A percentile compares a stretch with the other conserved stretches of the same genome.
phyloP scores from a whole-genome alignment of 495 filamentous ascomycete genomes.

The Astrothelium macrocarpum region DNA sequence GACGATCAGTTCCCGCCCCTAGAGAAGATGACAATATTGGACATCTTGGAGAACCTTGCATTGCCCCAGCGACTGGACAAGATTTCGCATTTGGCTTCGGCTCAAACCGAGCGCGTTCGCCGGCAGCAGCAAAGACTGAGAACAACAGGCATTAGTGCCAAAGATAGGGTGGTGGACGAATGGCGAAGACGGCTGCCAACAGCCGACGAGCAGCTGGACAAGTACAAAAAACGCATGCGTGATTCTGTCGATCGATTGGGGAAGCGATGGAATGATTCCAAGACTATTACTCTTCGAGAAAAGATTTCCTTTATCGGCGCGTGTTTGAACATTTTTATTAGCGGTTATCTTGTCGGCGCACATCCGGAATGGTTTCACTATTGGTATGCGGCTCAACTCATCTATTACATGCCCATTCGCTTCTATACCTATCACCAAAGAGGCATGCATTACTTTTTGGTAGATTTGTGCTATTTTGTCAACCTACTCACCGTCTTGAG shows the following conservation, averaged over 20 bases:
- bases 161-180: conserved; percentile 75
- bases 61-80: conserved; percentile 81
- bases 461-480: conserved; percentile 96
- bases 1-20: conserved; percentile 72
- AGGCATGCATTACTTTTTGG: conserved; percentile 95
- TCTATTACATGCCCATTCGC: conserved; percentile 94
- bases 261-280: conserved; percentile 77
- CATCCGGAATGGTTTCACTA: conserved; percentile 77
- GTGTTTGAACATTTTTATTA: conserved; percentile 93
- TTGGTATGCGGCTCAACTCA: conserved; percentile 64
- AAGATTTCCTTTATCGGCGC: conserved; percentile 94
- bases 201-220: conserved; percentile 84
- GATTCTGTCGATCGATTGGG: conserved; percentile 77
- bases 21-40: conserved; percentile 86
- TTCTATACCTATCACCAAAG: conserved; percentile 80
- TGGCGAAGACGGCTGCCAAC: conserved; percentile 69
- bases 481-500: conserved; percentile 75
- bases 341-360: conserved; percentile 84
- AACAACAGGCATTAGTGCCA: conserved; percentile 44
- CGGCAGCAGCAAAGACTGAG: conserved; percentile 70
- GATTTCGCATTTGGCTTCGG: conserved; percentile 64
- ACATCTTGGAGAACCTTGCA: conserved; percentile 88
- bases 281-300: conserved; percentile 77
- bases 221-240: conserved; percentile 80
- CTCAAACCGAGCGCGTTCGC: conserved; percentile 77